phyloP scores from a whole-genome alignment of 208 protist genomes.

The Phytomonas sp. region DNA sequence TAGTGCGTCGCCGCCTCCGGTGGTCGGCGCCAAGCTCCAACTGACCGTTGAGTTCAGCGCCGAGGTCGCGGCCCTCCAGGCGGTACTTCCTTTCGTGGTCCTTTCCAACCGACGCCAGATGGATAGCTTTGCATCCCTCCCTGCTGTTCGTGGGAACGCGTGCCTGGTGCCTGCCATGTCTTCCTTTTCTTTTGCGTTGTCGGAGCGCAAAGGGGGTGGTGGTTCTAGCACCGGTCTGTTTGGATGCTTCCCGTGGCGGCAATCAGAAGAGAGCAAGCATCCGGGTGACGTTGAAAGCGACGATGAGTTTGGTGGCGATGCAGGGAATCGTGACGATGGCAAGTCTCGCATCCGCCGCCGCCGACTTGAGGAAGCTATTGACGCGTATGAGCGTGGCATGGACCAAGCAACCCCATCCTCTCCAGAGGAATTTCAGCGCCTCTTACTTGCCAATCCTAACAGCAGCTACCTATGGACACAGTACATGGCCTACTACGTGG shows the following conservation, averaged over 20 bases:
- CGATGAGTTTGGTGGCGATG: conserved; percentile 21
- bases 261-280: conserved; percentile 7
- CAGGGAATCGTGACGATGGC: conserved; percentile 11
- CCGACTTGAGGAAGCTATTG: conserved; percentile 73
- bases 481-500: conserved; percentile 89
- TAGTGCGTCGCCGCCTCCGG: conserved; percentile 17
- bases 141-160: background rate
- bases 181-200: background rate
- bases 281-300: conserved; percentile 17
- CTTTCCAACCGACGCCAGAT: conserved; percentile 41
- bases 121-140: conserved; percentile 30
- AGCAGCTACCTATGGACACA: conserved; percentile 91
- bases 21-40: conserved; percentile 42
- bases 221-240: conserved; percentile 26
- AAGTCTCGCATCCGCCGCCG: conserved; percentile 46
- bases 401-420: conserved; percentile 59
- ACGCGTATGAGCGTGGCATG: conserved; percentile 80
- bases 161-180: conserved; percentile 1
- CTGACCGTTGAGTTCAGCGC: conserved; percentile 63
- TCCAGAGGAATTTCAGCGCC: conserved; percentile 83
- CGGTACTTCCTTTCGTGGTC: conserved; percentile 61
- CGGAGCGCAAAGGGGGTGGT: background rate
- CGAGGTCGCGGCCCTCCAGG: conserved; percentile 27
- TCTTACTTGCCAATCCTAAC: conserved; percentile 85
- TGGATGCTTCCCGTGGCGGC: conserved; percentile 63